Evolutionary conservation across 1,284 basidiomycete genomes (phyloP).

Genomic region (Microbotryum saponariae): DNA sequence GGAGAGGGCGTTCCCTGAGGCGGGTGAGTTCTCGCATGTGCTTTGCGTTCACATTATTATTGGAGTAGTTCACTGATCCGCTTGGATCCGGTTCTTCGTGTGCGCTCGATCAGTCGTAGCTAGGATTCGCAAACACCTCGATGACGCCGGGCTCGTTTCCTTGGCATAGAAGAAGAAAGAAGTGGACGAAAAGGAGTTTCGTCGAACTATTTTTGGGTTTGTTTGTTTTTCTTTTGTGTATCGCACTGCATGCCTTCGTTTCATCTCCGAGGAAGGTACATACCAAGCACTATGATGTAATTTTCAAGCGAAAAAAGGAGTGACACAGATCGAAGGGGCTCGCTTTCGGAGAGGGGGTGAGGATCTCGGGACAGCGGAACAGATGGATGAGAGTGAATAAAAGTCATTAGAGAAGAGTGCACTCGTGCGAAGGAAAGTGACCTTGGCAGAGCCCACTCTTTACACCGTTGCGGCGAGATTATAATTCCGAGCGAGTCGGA

Average conservation of each 20-base stretch:
- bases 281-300: neutral
- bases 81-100: neutral
- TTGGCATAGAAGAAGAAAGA: neutral
- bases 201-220: too few relatives aligned
- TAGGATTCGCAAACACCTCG: conserved; percentile 17
- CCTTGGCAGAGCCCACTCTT: too few relatives aligned
- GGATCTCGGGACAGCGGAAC: too few relatives aligned
- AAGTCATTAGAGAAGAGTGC: too few relatives aligned
- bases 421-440: too few relatives aligned
- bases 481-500: too few relatives aligned
- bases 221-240: neutral
- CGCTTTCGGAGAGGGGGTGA: too few relatives aligned
- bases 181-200: neutral
- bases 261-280: neutral
- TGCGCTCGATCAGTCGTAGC: conserved; percentile 13
- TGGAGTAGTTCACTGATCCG: neutral
- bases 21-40: conserved; percentile 20
- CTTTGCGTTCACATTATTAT: neutral
- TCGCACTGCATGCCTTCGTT: conserved; percentile 1
- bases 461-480: too few relatives aligned
- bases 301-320: neutral
- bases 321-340: too few relatives aligned
- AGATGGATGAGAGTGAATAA: too few relatives aligned
- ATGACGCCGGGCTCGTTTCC: conserved; percentile 10
- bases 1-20: conserved; percentile 50